Conservation (phyloP, 129 eudicot species). For the Smallanthus sonchifolius region DNA sequence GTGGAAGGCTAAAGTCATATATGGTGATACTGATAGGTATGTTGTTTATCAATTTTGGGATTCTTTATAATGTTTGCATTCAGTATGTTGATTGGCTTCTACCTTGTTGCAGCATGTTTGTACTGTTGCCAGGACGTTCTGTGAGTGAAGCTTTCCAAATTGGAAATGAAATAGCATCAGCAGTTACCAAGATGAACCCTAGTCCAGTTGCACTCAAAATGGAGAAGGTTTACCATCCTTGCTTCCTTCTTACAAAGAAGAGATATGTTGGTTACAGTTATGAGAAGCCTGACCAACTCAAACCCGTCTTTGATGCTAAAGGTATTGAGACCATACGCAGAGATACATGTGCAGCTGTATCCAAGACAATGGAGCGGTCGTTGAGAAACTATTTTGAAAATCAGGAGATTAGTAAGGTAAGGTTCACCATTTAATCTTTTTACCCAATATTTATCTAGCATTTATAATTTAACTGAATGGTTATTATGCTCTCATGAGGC, state of each 20-base stretch:
- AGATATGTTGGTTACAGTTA: conserved; percentile 98
- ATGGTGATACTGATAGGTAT: conserved; percentile 98
- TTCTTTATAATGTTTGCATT: background rate
- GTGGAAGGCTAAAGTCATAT: conserved; percentile 89
- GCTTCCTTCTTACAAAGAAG: conserved; percentile 95
- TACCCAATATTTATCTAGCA: background rate
- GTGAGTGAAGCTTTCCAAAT: conserved; percentile 65
- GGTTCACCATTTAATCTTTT: background rate
- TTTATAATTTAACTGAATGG: background rate
- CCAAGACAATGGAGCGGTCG: conserved; percentile 89
- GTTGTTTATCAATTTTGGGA: background rate
- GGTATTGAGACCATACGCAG: conserved; percentile 95
- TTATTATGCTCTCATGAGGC: background rate
- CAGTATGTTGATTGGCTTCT: background rate
- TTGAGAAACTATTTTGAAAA: conserved; percentile 71
- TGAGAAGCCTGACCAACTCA: conserved; percentile 70
- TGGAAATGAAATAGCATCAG: conserved; percentile 84
- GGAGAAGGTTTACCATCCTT: conserved; percentile 94
- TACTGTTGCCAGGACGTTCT: conserved; percentile 81
- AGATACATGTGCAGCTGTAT: conserved; percentile 93
- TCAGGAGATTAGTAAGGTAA: conserved; percentile 65
- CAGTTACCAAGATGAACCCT: conserved; percentile 79
- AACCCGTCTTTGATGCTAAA: conserved; percentile 90
- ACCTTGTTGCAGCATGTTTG: conserved; percentile 76
- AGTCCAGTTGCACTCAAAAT: conserved; percentile 80